phyloP scores from a whole-genome alignment of 2,329 filamentous ascomycete genomes.

The Talaromyces funiculosus region DNA sequence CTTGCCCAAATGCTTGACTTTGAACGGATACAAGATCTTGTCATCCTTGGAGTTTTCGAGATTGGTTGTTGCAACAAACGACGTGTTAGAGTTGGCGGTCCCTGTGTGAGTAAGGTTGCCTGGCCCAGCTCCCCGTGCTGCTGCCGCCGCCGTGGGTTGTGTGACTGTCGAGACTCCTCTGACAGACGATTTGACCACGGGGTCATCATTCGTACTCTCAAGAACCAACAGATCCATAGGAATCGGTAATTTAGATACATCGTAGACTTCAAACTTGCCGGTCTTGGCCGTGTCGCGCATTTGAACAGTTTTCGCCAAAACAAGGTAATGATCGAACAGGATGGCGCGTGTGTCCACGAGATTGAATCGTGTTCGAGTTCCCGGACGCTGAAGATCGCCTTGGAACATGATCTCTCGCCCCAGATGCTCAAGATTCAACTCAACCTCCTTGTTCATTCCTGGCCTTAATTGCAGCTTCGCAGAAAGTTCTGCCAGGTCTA shows the following conservation, averaged over 20 bases:
- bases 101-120: slow-evolving; percentile 59
- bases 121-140: slow-evolving; percentile 38
- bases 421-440: slow-evolving; percentile 88
- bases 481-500: slow-evolving; percentile 77
- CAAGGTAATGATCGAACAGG: slow-evolving; percentile 93
- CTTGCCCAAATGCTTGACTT: slow-evolving; percentile 89
- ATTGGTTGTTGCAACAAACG: slow-evolving; percentile 32
- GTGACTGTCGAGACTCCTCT: slow-evolving; percentile 63
- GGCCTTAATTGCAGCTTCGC: slow-evolving; percentile 78
- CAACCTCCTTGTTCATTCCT: slow-evolving; percentile 74
- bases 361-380: slow-evolving; percentile 77
- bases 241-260: slow-evolving; percentile 90
- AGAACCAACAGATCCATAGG: slow-evolving; percentile 93
- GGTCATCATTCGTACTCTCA: slow-evolving; percentile 87
- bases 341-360: slow-evolving; percentile 93
- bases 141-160: slow-evolving; percentile 41
- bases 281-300: slow-evolving; percentile 62
- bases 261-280: slow-evolving; percentile 75
- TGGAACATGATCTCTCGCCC: slow-evolving; percentile 83
- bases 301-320: slow-evolving; percentile 74
- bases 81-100: slow-evolving; percentile 56
- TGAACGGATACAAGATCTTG: slow-evolving; percentile 87
- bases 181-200: slow-evolving; percentile 71
- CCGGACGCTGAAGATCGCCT: slow-evolving; percentile 83
- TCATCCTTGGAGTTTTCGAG: slow-evolving; percentile 62